phyloP scores from a whole-genome alignment of 2,329 filamentous ascomycete genomes.

The Aspergillus sp. region DNA sequence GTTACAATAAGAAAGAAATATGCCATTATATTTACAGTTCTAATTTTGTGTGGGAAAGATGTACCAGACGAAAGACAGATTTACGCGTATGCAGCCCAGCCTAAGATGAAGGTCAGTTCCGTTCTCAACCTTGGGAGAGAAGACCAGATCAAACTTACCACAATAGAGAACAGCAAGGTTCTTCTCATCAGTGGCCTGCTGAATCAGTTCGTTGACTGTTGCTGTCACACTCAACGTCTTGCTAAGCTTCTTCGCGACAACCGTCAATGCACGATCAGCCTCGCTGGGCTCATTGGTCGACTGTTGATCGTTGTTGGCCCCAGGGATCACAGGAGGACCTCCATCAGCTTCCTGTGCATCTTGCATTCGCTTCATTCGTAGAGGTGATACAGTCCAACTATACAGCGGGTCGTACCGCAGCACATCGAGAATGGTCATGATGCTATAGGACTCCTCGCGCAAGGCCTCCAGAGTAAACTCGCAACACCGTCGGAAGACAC shows the following conservation, averaged over 20 bases:
- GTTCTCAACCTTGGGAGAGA: not conserved
- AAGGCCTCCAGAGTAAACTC: constrained; percentile 95
- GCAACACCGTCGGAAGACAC: constrained; percentile 95
- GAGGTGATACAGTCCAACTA: constrained; percentile 83
- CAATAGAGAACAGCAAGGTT: constrained; percentile 90
- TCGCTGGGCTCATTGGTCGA: constrained; percentile 67
- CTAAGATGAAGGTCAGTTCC: constrained; percentile 24
- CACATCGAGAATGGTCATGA: constrained; percentile 98
- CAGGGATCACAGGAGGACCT: constrained; percentile 38
- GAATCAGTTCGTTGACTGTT: constrained; percentile 95
- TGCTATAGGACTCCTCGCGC: constrained; percentile 91
- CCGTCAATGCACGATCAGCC: constrained; percentile 85
- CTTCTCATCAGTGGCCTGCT: constrained; percentile 88
- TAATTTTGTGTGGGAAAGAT: not conserved
- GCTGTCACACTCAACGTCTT: constrained; percentile 93
- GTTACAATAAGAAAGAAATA: too few relatives aligned
- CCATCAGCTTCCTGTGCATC: constrained; percentile 52
- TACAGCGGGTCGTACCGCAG: constrained; percentile 97
- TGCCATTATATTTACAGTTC: too few relatives aligned
- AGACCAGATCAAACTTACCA: constrained; percentile 51
- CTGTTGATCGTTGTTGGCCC: constrained; percentile 32
- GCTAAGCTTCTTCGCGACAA: constrained; percentile 93
- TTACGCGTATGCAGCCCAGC: constrained; percentile 55
- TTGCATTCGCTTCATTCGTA: constrained; percentile 67
- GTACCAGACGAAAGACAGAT: not conserved